Evolutionary conservation across 1,284 basidiomycete genomes (phyloP).

Genomic region (Inonotus obliquus): DNA sequence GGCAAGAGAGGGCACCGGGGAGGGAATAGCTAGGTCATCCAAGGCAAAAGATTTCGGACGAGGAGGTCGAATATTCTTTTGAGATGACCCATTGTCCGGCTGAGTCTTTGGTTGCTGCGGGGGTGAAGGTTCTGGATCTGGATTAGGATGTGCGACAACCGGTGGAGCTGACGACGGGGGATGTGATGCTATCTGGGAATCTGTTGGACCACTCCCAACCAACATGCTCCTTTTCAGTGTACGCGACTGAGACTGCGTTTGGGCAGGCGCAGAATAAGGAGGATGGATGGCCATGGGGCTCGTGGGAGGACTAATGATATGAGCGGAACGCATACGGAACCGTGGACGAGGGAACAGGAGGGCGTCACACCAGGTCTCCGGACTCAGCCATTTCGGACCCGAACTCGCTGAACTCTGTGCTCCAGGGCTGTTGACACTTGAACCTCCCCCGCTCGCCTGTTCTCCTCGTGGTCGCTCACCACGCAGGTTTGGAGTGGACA

Average conservation of each 20-base stretch:
- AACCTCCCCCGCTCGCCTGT: slow-evolving; percentile 15
- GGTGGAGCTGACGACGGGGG: slow-evolving; percentile 13
- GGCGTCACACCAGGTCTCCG: slow-evolving; percentile 78
- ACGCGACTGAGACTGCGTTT: slow-evolving; percentile 4
- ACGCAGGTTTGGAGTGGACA: slow-evolving; percentile 61
- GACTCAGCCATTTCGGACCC: slow-evolving; percentile 55
- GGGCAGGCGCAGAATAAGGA: slow-evolving; percentile 11
- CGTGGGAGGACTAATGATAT: slow-evolving; percentile 45
- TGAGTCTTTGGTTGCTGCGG: background rate
- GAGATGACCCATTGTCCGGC: slow-evolving; percentile 2
- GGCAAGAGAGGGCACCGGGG: slow-evolving; percentile 54
- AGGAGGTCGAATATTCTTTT: slow-evolving; percentile 21
- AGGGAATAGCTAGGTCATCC: slow-evolving; percentile 55
- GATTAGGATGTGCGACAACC: background rate
- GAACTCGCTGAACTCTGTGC: slow-evolving; percentile 12
- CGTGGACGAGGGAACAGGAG: slow-evolving; percentile 68
- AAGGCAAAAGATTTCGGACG: slow-evolving; percentile 42
- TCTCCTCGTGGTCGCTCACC: slow-evolving; percentile 20
- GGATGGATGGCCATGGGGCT: slow-evolving; percentile 34
- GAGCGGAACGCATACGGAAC: slow-evolving; percentile 42
- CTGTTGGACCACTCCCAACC: background rate
- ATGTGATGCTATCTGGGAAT: background rate
- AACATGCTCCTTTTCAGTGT: slow-evolving; percentile 2
- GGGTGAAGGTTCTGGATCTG: background rate
- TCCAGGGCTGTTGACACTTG: slow-evolving; percentile 12